These are phyloP conservation scores for Microcos paniculata DNA, from an alignment of 345 rosid genomes.

Conservation along the genomic window DNA sequence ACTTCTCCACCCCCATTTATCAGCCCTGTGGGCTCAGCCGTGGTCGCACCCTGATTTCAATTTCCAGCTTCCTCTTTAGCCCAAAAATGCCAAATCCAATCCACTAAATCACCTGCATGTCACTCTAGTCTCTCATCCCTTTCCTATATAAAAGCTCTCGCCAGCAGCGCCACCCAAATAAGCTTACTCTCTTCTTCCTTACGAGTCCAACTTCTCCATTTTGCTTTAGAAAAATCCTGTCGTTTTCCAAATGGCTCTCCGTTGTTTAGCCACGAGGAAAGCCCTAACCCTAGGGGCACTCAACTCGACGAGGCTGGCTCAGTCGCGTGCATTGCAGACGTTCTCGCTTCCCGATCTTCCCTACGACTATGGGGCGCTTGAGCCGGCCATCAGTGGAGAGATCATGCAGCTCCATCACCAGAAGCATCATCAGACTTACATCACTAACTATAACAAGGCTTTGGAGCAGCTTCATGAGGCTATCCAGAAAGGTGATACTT, in stretches of 20 bases:
- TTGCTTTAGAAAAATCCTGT: background rate
- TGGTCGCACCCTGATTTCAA: background rate
- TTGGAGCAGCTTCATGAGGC: constrained; percentile 80
- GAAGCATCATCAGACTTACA: constrained; percentile 92
- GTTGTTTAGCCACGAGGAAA: constrained; percentile 39
- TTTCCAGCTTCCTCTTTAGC: too few relatives aligned
- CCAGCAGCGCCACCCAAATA: background rate
- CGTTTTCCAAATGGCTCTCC: constrained; percentile 58
- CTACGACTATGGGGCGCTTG: constrained; percentile 83
- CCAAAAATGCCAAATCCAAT: too few relatives aligned
- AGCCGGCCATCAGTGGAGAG: constrained; percentile 91
- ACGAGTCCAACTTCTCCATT: background rate
- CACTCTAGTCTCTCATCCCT: background rate
- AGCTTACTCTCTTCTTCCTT: background rate
- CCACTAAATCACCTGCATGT: background rate
- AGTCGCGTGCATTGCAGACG: constrained; percentile 52
- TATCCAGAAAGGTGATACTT: constrained; percentile 58
- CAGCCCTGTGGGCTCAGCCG: background rate
- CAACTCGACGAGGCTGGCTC: constrained; percentile 15
- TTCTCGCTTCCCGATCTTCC: constrained; percentile 87
- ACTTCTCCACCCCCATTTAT: background rate
- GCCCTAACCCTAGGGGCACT: constrained; percentile 30
- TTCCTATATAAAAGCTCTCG: background rate
- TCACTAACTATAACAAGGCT: constrained; percentile 87
- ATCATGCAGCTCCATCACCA: constrained; percentile 98